phyloP scores from a whole-genome alignment of 2,329 filamentous ascomycete genomes.

The Penicillium sp. region DNA sequence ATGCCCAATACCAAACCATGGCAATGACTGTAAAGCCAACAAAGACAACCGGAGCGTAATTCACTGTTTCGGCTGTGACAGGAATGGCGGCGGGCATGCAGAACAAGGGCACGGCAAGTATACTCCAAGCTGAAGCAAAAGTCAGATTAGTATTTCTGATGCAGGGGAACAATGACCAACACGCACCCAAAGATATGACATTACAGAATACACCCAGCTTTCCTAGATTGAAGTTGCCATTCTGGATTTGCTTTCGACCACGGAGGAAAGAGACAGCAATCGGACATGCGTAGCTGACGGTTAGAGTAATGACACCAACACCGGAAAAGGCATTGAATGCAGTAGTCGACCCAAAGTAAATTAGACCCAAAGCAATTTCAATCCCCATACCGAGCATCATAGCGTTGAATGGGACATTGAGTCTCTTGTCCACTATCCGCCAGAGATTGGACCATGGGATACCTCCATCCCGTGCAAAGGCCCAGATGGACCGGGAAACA shows the following conservation, averaged over 20 bases:
- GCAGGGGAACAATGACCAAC: neutral
- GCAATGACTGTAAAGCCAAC: conserved; percentile 55
- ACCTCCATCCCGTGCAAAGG: conserved; percentile 14
- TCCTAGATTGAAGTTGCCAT: conserved; percentile 48
- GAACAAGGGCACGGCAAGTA: conserved; percentile 64
- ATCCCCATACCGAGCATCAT: conserved; percentile 62
- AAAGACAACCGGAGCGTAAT: conserved; percentile 69
- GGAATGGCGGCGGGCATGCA: conserved; percentile 52
- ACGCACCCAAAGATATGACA: conserved; percentile 40
- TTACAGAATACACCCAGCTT: conserved; percentile 58
- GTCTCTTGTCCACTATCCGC: conserved; percentile 56
- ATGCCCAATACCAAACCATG: too few species aligned
- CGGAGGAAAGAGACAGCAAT: conserved; percentile 56
- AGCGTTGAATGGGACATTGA: conserved; percentile 64
- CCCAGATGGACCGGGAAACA: conserved; percentile 12
- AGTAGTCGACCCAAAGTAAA: conserved; percentile 68
- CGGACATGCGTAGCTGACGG: conserved; percentile 61
- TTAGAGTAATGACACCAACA: conserved; percentile 70
- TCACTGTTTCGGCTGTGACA: conserved; percentile 55
- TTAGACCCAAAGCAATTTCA: conserved; percentile 64
- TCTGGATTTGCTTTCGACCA: conserved; percentile 52
- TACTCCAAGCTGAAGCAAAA: conserved; percentile 48
- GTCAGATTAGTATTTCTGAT: neutral
- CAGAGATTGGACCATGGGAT: conserved; percentile 62
- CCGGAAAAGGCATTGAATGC: conserved; percentile 76